phyloP scores from a whole-genome alignment of 1,284 basidiomycete species.

The Cryptococcus sp. region DNA sequence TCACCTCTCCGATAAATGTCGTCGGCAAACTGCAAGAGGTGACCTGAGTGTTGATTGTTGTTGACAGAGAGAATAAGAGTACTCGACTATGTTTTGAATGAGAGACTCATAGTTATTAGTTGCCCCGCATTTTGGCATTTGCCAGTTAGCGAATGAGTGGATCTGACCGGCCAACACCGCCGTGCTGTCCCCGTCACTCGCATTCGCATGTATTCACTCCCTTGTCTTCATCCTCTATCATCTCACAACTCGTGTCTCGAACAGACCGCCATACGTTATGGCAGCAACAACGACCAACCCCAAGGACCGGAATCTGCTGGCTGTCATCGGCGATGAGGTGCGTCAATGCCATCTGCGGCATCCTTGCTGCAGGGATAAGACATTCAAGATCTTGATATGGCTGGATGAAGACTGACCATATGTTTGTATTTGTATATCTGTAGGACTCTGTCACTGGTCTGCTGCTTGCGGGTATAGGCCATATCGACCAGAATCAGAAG shows the following conservation, averaged over 20 bases:
- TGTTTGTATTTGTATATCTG: not conserved
- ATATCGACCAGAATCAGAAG: conserved; percentile 81
- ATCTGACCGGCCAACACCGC: not conserved
- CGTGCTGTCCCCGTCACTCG: not conserved
- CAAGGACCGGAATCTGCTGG: conserved; percentile 83
- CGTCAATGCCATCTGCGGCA: conserved; percentile 18
- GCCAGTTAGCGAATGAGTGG: not conserved
- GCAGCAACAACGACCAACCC: conserved; percentile 35
- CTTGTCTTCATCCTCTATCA: conserved; percentile 5
- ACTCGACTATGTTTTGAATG: too few relatives aligned
- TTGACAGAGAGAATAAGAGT: too few relatives aligned
- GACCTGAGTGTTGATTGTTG: too few relatives aligned
- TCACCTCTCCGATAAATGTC: not conserved
- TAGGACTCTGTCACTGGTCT: conserved; percentile 95
- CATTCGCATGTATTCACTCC: not conserved
- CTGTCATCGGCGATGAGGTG: conserved; percentile 95
- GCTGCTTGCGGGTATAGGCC: conserved; percentile 86
- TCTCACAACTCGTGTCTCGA: not conserved
- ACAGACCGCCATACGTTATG: conserved; percentile 24
- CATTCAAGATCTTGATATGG: not conserved
- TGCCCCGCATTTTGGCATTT: conserved; percentile 1
- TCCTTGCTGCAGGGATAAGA: not conserved
- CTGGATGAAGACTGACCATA: not conserved
- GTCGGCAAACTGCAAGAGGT: not conserved
- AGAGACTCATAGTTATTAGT: not conserved